Evolutionary conservation across 495 filamentous ascomycete species (phyloP), one percentile per base, ranked within the genome.

Genomic region (Cairneyella variabilis): DNA sequence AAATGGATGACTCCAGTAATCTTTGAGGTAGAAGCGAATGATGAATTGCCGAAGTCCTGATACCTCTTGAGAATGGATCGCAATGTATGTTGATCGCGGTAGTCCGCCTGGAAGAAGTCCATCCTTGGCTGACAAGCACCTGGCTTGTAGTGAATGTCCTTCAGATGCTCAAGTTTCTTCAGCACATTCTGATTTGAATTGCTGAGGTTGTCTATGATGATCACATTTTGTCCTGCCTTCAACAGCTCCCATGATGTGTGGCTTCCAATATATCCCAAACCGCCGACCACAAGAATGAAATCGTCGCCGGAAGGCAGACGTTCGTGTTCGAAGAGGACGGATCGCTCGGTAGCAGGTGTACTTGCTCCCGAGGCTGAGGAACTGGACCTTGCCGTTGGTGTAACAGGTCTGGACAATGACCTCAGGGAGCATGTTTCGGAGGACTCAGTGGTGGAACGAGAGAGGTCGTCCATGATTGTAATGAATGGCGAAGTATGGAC

Each of bases 1-100:
- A 84, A 85, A 48, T 86, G 83, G 51, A 86, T 81, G 21, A 85
- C 81, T 6, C 80, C 80, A 1, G 69, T 61, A 46, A 85, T 85
- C 8, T 67, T 71, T 3, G 78, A 51, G 17, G 8, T 17, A 3
- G 10, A 3, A 32, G 6, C 36, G 36, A n/a, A 14, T 14, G 30
- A 8, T 4, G 23, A 30, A 30, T 10, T 30, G n/a, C 7, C 18
- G 3, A 7, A 14, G 22, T 22, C 16, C 10, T 6, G 9, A 17
- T 46, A 46, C 26, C 73, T 69, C 5, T 70, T 58, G n/a, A 78
- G 66, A 8, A 75, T 59, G 16, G 60, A 40, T 28, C 55, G 58
- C n/a, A 78, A 68, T 34, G 74, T 64, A 36, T 60, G 53, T 40
- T 69, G 71, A 49, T 79, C 73, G 40, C 78, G 74, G 61, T 80